These are phyloP conservation scores for Lactarius tabidus DNA, from an alignment of 768 basidiomycete genomes.

Conservation along the genomic window DNA sequence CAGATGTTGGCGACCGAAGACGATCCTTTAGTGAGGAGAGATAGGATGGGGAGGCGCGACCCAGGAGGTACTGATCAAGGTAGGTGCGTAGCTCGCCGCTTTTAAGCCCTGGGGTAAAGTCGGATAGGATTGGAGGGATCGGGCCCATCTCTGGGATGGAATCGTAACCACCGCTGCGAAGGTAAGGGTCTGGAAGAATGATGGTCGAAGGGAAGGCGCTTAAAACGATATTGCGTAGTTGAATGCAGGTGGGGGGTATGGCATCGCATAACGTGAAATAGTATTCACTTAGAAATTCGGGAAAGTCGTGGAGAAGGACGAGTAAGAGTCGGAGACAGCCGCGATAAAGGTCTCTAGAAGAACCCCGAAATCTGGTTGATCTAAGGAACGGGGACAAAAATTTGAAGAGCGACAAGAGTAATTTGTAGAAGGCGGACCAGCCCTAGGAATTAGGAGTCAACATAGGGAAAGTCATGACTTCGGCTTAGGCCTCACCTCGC, in stretches of 20 bases:
- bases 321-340: conserved; percentile 87
- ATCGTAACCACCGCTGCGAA: conserved; percentile 70
- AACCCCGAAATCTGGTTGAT: conserved; percentile 70
- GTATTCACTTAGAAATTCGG: conserved; percentile 95
- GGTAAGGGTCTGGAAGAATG: conserved; percentile 80
- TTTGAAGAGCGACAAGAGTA: conserved; percentile 89
- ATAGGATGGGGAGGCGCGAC: conserved; percentile 67
- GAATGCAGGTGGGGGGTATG: conserved; percentile 89
- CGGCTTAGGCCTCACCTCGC: conserved; percentile 54
- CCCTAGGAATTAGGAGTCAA: conserved; percentile 44
- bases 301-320: conserved; percentile 97
- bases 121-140: conserved; percentile 86
- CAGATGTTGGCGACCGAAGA: conserved; percentile 48
- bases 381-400: conserved; percentile 91
- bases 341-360: conserved; percentile 84
- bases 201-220: conserved; percentile 87
- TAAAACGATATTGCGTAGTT: conserved; percentile 94
- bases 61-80: conserved; percentile 83
- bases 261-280: conserved; percentile 94
- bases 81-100: conserved; percentile 71
- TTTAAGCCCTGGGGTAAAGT: conserved; percentile 82
- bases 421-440: conserved; percentile 95
- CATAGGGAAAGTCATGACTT: background rate
- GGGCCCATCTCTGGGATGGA: conserved; percentile 85
- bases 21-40: conserved; percentile 76